Evolutionary conservation across 768 basidiomycete species (phyloP).

Genomic region (Tricholoma matsutake): DNA sequence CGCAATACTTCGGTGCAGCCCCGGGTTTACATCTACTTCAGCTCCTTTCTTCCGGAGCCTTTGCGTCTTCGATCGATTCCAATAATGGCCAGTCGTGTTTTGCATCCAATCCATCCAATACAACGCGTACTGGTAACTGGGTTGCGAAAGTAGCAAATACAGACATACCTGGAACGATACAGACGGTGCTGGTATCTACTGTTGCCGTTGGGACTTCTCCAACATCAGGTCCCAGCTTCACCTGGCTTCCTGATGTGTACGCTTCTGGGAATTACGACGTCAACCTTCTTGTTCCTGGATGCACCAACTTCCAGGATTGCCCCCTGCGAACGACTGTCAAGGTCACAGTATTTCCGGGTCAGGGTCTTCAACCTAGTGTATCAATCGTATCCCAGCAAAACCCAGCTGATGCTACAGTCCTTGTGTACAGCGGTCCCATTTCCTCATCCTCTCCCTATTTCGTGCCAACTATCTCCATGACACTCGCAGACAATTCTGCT

Average conservation of each 20-base stretch:
- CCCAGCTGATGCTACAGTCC: constrained; percentile 50
- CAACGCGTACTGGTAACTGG: constrained; percentile 72
- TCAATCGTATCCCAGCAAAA: constrained; percentile 76
- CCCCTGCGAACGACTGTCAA: constrained; percentile 74
- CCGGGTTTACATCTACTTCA: constrained; percentile 91
- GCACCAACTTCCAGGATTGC: constrained; percentile 78
- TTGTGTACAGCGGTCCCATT: constrained; percentile 82
- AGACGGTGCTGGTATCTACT: constrained; percentile 67
- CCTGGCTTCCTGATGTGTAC: constrained; percentile 91
- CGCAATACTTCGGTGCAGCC: constrained; percentile 67
- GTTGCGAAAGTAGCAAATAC: constrained; percentile 59
- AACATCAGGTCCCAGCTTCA: constrained; percentile 70
- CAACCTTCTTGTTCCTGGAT: constrained; percentile 85
- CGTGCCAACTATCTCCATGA: constrained; percentile 71
- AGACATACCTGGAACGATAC: constrained; percentile 74
- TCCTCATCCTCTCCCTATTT: constrained; percentile 72
- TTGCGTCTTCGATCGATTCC: constrained; percentile 65
- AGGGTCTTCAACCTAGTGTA: constrained; percentile 59
- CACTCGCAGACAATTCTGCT: constrained; percentile 59
- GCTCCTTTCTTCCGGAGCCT: constrained; percentile 88
- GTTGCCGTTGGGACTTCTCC: constrained; percentile 63
- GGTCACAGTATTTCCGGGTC: constrained; percentile 79
- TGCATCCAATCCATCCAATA: constrained; percentile 70
- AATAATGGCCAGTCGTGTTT: constrained; percentile 74
- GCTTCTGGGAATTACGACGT: constrained; percentile 84